phyloP scores from a whole-genome alignment of 164 flowering plant species.

The Nymphaea colorata region DNA sequence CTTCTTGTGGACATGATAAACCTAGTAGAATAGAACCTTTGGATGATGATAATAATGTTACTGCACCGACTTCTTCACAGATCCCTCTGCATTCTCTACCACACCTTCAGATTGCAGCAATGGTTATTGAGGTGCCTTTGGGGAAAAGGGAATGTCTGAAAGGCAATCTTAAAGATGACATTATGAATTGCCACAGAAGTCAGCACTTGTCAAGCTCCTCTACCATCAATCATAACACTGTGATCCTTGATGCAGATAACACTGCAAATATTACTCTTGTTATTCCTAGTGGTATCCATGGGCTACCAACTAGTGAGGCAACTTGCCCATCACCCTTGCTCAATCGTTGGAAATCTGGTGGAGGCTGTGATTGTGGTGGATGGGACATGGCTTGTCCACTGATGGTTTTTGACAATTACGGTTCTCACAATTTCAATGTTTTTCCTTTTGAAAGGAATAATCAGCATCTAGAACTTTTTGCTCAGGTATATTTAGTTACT shows the following conservation, averaged over 20 bases:
- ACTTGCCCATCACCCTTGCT: slow-evolving; percentile 62
- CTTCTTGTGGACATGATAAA: slow-evolving; percentile 8
- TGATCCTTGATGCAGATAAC: not conserved
- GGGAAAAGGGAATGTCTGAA: slow-evolving; percentile 63
- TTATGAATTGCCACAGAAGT: slow-evolving; percentile 8
- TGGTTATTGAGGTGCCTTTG: slow-evolving; percentile 54
- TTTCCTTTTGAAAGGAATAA: slow-evolving; percentile 14
- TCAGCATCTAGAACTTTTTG: slow-evolving; percentile 42
- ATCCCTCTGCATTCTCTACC: slow-evolving; percentile 40
- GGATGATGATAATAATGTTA: slow-evolving; percentile 8
- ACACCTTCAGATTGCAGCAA: slow-evolving; percentile 63
- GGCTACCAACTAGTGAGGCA: slow-evolving; percentile 39
- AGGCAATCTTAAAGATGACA: slow-evolving; percentile 20
- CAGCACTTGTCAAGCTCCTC: slow-evolving; percentile 18
- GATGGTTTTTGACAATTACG: slow-evolving; percentile 31
- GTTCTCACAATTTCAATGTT: slow-evolving; percentile 15
- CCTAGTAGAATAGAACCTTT: not conserved
- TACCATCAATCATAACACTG: slow-evolving; percentile 8
- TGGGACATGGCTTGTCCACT: slow-evolving; percentile 97
- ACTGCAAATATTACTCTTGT: slow-evolving; percentile 47
- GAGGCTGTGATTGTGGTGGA: slow-evolving; percentile 97
- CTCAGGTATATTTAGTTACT: slow-evolving; percentile 39
- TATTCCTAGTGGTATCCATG: slow-evolving; percentile 65
- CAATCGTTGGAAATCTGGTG: slow-evolving; percentile 85
- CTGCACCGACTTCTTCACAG: slow-evolving; percentile 31